A percentile compares a stretch with the other conserved stretches of the same genome.
phyloP scores from a whole-genome alignment of 768 basidiomycete species.

The Sarcodon aspratus region DNA sequence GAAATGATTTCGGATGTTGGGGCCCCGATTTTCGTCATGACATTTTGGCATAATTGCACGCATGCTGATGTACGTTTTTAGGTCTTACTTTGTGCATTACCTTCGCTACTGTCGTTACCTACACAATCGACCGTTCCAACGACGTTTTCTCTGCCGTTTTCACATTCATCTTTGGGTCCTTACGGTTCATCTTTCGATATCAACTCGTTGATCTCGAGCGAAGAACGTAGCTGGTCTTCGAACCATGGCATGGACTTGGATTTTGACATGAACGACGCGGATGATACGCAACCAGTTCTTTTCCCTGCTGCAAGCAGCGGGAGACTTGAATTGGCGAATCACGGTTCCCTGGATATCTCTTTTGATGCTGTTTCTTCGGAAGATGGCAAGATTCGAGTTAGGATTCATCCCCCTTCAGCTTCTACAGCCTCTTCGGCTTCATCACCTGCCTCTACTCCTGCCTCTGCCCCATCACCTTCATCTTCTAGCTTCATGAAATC shows the following conservation, averaged over 20 bases:
- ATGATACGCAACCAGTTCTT: slow-evolving; percentile 13
- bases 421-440: slow-evolving; percentile 28
- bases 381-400: slow-evolving; percentile 63
- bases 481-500: slow-evolving; percentile 10
- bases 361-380: slow-evolving; percentile 56
- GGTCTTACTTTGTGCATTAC: slow-evolving; percentile 71
- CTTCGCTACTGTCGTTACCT: slow-evolving; percentile 60
- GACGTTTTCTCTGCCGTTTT: slow-evolving; percentile 42
- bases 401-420: slow-evolving; percentile 42
- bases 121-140: slow-evolving; percentile 39
- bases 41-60: slow-evolving; percentile 11
- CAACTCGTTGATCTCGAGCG: slow-evolving; percentile 14
- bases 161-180: slow-evolving; percentile 20
- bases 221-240: slow-evolving; percentile 34
- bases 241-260: slow-evolving; percentile 19
- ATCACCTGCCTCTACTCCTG: slow-evolving; percentile 24
- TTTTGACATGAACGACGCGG: slow-evolving; percentile 15
- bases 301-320: slow-evolving; percentile 21
- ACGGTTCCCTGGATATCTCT: slow-evolving; percentile 54
- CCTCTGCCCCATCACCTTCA: slow-evolving; percentile 15
- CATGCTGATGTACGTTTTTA: slow-evolving; percentile 17
- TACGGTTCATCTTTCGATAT: slow-evolving; percentile 27
- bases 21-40: too few relatives aligned
- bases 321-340: slow-evolving; percentile 49
- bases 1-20: too few relatives aligned